These are phyloP conservation scores for Aureobasidium zeae DNA, from an alignment of 2,329 filamentous ascomycete species.

Conservation along the genomic window DNA sequence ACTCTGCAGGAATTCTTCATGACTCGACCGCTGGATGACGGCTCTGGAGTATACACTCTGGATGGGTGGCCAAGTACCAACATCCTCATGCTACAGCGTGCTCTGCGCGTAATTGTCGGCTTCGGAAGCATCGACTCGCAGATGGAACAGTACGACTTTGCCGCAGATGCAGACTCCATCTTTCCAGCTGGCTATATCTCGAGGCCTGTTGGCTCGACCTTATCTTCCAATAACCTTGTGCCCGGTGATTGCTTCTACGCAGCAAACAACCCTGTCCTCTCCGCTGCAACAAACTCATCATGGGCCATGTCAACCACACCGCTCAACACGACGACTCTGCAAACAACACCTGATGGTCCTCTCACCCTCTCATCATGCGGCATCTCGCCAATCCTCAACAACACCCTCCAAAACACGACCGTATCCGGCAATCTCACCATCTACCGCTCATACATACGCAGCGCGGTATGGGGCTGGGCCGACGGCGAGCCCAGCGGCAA, in stretches of 20 bases:
- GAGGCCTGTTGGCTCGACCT: conserved; percentile 26
- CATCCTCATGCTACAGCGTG: conserved; percentile 46
- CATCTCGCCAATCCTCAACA: conserved; percentile 51
- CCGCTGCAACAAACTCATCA: conserved; percentile 43
- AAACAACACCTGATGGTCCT: conserved; percentile 15
- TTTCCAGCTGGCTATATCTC: conserved; percentile 43
- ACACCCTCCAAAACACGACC: conserved; percentile 43
- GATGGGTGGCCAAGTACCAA: conserved; percentile 57
- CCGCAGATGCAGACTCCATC: conserved; percentile 41
- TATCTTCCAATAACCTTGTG: conserved; percentile 34
- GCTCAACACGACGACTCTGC: conserved; percentile 18
- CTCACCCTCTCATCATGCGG: conserved; percentile 46
- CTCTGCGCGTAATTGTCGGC: conserved; percentile 46
- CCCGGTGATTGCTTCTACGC: conserved; percentile 47
- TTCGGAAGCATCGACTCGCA: conserved; percentile 51
- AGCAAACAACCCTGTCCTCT: conserved; percentile 33
- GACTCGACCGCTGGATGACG: not conserved
- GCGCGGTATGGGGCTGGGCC: conserved; percentile 53
- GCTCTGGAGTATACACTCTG: conserved; percentile 37
- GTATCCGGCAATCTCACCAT: conserved; percentile 39
- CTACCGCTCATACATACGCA: conserved; percentile 44
- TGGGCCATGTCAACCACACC: conserved; percentile 35
- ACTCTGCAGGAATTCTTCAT: conserved; percentile 42
- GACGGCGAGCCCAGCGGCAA: conserved; percentile 45
- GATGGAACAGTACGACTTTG: conserved; percentile 47